phyloP scores from a whole-genome alignment of 495 filamentous ascomycete species.

The Tuber magnatum region DNA sequence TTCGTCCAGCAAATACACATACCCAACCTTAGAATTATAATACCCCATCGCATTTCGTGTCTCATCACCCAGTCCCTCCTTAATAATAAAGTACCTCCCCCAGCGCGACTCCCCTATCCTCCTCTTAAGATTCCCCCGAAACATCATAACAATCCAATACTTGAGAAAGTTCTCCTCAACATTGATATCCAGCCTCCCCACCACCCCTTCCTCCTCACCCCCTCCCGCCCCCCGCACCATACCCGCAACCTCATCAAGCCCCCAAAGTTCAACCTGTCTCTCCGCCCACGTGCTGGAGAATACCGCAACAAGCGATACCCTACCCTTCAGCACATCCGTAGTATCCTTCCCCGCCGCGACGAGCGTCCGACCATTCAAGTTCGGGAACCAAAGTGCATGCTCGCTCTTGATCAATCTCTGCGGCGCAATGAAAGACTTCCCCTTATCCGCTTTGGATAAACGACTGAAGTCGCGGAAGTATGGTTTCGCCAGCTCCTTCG shows the following conservation, averaged over 20 bases:
- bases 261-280: constrained; percentile 66
- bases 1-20: constrained; percentile 85
- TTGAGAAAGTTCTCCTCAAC: constrained; percentile 74
- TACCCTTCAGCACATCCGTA: constrained; percentile 61
- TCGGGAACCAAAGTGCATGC: constrained; percentile 83
- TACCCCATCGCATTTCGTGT: constrained; percentile 72
- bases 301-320: constrained; percentile 67
- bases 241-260: constrained; percentile 47
- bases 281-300: constrained; percentile 81
- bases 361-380: constrained; percentile 72
- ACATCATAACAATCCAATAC: constrained; percentile 63
- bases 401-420: constrained; percentile 66
- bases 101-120: constrained; percentile 55
- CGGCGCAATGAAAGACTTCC: constrained; percentile 82
- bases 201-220: constrained; percentile 42
- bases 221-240: constrained; percentile 29
- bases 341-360: constrained; percentile 54
- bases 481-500: constrained; percentile 59
- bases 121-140: constrained; percentile 55
- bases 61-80: constrained; percentile 63
- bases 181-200: constrained; percentile 77
- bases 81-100: constrained; percentile 73
- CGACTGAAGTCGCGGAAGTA: constrained; percentile 93
- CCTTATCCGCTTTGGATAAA: constrained; percentile 63
- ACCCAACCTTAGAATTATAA: constrained; percentile 82